These are phyloP conservation scores for Pseudocercospora pini-densiflorae DNA, from an alignment of 2,329 filamentous ascomycete species.

Conservation along the genomic window DNA sequence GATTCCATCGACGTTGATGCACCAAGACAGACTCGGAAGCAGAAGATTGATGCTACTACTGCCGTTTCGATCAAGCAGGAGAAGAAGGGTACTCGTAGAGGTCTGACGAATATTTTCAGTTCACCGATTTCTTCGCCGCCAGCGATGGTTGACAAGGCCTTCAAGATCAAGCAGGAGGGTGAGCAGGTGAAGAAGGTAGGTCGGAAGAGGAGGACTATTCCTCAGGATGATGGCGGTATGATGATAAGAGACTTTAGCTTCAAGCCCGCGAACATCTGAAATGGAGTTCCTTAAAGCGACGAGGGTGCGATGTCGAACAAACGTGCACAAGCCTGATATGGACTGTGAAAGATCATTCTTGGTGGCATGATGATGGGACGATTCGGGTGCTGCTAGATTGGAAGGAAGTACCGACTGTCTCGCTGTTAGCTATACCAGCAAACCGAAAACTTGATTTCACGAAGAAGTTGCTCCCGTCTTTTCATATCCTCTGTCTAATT, in stretches of 20 bases:
- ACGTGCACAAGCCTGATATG: too few species aligned
- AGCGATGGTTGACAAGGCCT: background rate
- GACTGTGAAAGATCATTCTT: too few species aligned
- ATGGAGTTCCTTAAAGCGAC: too few species aligned
- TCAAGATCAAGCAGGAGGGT: background rate
- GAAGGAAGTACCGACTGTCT: too few species aligned
- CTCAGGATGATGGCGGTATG: background rate
- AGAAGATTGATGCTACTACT: background rate
- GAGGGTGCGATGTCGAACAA: too few species aligned
- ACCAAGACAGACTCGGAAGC: background rate
- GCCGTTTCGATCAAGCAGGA: background rate
- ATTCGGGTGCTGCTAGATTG: too few species aligned
- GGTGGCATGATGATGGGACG: too few species aligned
- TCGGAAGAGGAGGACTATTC: background rate
- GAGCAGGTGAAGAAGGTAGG: background rate
- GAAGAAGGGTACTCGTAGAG: background rate
- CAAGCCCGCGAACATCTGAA: background rate
- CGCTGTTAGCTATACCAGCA: too few species aligned
- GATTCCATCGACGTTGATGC: constrained; percentile 4
- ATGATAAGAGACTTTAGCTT: background rate
- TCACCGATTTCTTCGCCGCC: background rate
- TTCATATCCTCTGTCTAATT: too few species aligned
- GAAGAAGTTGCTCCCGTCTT: too few species aligned
- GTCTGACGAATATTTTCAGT: constrained; percentile 9
- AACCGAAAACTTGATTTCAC: too few species aligned